Evolutionary conservation across 1,139 yeast species (phyloP).

Genomic region (Magnusiomyces paraingens): DNA sequence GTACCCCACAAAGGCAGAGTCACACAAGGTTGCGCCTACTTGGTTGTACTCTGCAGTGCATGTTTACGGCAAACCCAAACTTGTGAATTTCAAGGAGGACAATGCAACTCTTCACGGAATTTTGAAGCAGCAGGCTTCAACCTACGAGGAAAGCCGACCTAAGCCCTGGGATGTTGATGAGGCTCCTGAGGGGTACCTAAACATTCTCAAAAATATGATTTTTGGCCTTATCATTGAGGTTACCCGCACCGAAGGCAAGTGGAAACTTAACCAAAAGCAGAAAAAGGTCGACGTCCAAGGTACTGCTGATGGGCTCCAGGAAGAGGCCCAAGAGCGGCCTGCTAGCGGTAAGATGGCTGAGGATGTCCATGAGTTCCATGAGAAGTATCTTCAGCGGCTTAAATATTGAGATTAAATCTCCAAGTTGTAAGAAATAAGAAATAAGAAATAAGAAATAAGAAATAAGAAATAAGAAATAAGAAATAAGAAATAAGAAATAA

Average conservation of each 20-base stretch:
- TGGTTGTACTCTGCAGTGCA: conserved; percentile 67
- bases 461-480: not conserved
- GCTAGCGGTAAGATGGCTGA: conserved; percentile 7
- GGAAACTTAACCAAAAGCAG: conserved; percentile 55
- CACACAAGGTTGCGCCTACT: conserved; percentile 60
- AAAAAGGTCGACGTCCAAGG: conserved; percentile 45
- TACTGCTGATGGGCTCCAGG: conserved; percentile 41
- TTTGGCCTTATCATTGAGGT: conserved; percentile 55
- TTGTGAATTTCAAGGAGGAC: conserved; percentile 30
- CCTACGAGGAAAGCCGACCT: conserved; percentile 38
- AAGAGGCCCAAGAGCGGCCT: conserved; percentile 1
- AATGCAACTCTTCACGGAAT: conserved; percentile 44
- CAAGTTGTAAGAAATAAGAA: not conserved
- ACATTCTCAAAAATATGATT: conserved; percentile 46
- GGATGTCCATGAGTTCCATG: conserved; percentile 8
- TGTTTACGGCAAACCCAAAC: conserved; percentile 46
- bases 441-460: not conserved
- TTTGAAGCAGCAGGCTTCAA: conserved; percentile 42
- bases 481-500: not conserved
- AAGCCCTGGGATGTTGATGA: conserved; percentile 52
- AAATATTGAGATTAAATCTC: not conserved
- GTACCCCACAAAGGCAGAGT: conserved; percentile 51
- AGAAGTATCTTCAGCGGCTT: conserved; percentile 2
- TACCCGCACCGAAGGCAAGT: conserved; percentile 46
- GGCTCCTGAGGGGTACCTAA: conserved; percentile 49